Percentiles rank a stretch among this genome's conserved stretches.
phyloP scores from a whole-genome alignment of 352 stramenopile species.

The Globisporangium okanoganense region DNA sequence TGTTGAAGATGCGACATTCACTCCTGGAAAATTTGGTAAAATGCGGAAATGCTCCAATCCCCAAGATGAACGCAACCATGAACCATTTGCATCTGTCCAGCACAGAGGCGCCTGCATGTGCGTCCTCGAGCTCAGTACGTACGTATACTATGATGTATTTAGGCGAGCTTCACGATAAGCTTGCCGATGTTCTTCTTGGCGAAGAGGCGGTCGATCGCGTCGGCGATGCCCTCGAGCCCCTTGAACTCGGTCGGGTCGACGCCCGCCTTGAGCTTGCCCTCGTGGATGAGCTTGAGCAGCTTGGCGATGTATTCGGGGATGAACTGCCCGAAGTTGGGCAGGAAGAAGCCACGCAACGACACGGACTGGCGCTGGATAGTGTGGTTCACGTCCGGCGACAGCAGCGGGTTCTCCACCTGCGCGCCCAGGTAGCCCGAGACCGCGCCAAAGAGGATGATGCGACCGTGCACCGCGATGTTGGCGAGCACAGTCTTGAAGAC shows the following conservation, averaged over 20 bases:
- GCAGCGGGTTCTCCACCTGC: conserved; percentile 9
- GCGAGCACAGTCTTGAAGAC: conserved; percentile 32
- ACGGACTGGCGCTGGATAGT: conserved; percentile 20
- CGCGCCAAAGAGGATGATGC: conserved; percentile 37
- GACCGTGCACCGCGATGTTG: conserved; percentile 24
- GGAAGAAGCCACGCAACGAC: conserved; percentile 30
- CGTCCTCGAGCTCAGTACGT: neutral
- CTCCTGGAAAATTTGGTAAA: neutral
- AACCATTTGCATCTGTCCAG: neutral
- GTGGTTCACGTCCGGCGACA: conserved; percentile 7
- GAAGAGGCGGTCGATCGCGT: conserved; percentile 53
- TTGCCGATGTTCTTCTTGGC: conserved; percentile 54
- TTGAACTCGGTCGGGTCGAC: conserved; percentile 35
- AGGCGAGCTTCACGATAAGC: conserved; percentile 48
- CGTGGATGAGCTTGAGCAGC: conserved; percentile 37
- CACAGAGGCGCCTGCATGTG: neutral
- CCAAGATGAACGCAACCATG: neutral
- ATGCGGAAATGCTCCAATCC: neutral
- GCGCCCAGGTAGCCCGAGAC: conserved; percentile 47
- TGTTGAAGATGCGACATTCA: neutral
- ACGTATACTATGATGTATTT: neutral
- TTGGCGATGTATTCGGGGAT: conserved; percentile 34
- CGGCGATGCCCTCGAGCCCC: conserved; percentile 40
- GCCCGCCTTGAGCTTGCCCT: conserved; percentile 36
- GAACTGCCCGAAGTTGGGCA: conserved; percentile 28